Conservation (phyloP, 257 asterid genomes). For the Ilex aquifolium region DNA sequence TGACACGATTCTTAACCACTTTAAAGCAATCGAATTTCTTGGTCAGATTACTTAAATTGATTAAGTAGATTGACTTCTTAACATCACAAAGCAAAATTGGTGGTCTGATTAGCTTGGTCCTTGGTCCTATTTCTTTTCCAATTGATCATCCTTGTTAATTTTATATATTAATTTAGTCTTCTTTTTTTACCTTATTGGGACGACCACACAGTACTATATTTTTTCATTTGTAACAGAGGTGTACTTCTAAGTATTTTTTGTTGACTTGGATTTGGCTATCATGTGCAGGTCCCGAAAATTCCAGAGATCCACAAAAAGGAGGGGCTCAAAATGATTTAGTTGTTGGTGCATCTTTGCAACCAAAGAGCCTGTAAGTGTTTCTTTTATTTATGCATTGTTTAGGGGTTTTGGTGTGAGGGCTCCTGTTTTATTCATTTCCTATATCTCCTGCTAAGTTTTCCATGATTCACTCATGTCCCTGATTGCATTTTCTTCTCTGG, state of each 20-base stretch:
- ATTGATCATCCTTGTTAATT: not conserved
- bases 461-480: not conserved
- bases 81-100: too few relatives aligned
- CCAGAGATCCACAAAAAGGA: constrained; percentile 41
- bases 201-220: too few relatives aligned
- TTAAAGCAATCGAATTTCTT: too few relatives aligned
- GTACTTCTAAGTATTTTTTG: constrained; percentile 1
- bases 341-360: constrained; percentile 54
- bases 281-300: constrained; percentile 71
- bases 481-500: not conserved
- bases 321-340: constrained; percentile 44
- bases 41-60: too few relatives aligned
- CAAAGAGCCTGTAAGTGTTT: constrained; percentile 47
- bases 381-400: constrained; percentile 5
- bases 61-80: too few relatives aligned
- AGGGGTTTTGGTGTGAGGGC: not conserved
- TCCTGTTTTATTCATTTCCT: not conserved
- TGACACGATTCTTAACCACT: too few relatives aligned
- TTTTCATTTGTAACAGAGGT: not conserved
- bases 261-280: constrained; percentile 15
- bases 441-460: not conserved
- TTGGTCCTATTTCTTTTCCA: too few relatives aligned
- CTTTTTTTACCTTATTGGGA: not conserved
- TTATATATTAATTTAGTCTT: not conserved
- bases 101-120: too few relatives aligned